Percentiles rank a stretch among this genome's conserved stretches.
Conservation (phyloP, 192 early-diverging fungal genomes). For the Gaertneriomyces sp. region DNA sequence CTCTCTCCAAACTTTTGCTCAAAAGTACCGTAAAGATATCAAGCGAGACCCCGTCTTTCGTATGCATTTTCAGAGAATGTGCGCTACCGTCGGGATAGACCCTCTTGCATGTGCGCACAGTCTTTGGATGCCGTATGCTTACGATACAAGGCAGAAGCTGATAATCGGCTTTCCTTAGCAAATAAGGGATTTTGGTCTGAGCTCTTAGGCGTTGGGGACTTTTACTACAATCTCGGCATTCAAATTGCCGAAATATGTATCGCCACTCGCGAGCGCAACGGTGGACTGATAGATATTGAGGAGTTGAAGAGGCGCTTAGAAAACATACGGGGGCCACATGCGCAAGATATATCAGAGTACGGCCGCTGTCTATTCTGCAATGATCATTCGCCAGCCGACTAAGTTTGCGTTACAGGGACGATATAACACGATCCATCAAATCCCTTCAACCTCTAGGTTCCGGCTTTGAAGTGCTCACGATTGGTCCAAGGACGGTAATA, state of each 20-base stretch:
- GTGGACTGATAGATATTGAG: constrained; percentile 83
- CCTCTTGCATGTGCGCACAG: constrained; percentile 74
- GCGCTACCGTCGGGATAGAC: constrained; percentile 88
- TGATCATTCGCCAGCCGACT: no score
- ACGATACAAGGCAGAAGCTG: neutral
- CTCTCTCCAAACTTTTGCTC: constrained; percentile 83
- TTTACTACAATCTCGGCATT: constrained; percentile 95
- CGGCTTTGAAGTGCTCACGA: constrained; percentile 79
- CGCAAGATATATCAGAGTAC: constrained; percentile 52
- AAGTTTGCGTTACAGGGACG: constrained; percentile 58
- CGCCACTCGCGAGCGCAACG: constrained; percentile 76
- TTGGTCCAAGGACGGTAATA: constrained; percentile 80
- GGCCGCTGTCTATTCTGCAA: neutral
- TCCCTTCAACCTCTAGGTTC: constrained; percentile 79
- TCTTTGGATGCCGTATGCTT: neutral
- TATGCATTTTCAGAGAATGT: constrained; percentile 89
- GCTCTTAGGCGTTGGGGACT: constrained; percentile 90
- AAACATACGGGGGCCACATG: constrained; percentile 55
- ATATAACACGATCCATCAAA: constrained; percentile 81
- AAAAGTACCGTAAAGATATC: constrained; percentile 83
- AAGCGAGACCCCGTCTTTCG: constrained; percentile 80
- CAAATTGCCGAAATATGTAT: constrained; percentile 91
- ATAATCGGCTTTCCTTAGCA: constrained; percentile 38
- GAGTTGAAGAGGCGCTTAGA: constrained; percentile 74
- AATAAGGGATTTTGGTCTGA: constrained; percentile 97